phyloP scores from a whole-genome alignment of 2,329 filamentous ascomycete genomes.

The Colletotrichum truncatum region DNA sequence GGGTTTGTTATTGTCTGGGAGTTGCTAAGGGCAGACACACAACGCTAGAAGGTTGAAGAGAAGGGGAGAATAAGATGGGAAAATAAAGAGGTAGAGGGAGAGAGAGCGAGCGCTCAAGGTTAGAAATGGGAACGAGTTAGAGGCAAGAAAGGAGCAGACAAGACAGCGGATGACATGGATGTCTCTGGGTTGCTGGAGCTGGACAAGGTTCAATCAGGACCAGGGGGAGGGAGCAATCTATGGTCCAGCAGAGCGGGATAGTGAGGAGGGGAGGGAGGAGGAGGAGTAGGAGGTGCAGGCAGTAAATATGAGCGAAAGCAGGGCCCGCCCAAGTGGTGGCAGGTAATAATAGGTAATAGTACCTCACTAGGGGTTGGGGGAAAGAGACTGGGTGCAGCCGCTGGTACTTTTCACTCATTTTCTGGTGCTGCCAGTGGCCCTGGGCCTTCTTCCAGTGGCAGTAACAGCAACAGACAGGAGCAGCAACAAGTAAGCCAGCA shows the following conservation, averaged over 20 bases:
- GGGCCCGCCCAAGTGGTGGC: neutral
- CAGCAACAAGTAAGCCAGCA: no score
- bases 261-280: neutral
- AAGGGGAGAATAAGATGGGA: neutral
- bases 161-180: slow-evolving; percentile 22
- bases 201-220: slow-evolving; percentile 4
- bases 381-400: neutral
- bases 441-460: no score
- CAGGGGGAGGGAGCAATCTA: no score
- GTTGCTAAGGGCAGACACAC: neutral
- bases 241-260: no score
- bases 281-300: neutral
- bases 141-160: neutral
- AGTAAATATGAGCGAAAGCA: neutral
- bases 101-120: neutral
- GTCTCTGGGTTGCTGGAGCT: slow-evolving; percentile 2
- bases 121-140: slow-evolving; percentile 3
- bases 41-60: neutral
- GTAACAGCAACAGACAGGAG: no score
- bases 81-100: neutral
- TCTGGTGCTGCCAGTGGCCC: no score
- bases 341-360: neutral
- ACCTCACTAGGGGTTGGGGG: neutral
- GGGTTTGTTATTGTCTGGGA: slow-evolving; percentile 15
- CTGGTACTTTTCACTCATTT: no score